phyloP scores from a whole-genome alignment of 805 yeast genomes.

The Candida pseudofarinosa region DNA sequence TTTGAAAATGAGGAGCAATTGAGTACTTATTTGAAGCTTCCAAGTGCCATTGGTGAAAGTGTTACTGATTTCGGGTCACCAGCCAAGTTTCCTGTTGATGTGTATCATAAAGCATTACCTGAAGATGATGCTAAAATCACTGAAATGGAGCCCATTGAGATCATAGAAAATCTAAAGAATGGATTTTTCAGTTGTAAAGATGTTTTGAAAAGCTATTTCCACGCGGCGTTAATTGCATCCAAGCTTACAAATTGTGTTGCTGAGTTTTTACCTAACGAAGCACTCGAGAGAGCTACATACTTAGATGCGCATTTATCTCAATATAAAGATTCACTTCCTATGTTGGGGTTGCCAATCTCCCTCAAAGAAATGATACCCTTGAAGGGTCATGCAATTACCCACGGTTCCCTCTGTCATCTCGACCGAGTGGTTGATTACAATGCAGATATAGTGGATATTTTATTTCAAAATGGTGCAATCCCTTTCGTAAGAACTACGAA shows the following conservation, averaged over 20 bases:
- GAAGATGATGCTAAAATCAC: constrained; percentile 11
- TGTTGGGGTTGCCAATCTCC: constrained; percentile 20
- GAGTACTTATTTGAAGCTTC: constrained; percentile 9
- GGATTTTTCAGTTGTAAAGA: constrained; percentile 10
- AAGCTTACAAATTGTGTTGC: constrained; percentile 14
- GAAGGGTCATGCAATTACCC: constrained; percentile 13
- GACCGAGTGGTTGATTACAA: constrained; percentile 13
- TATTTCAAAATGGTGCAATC: constrained; percentile 15
- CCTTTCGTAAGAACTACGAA: constrained; percentile 19
- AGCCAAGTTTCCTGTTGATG: constrained; percentile 15
- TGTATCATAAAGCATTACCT: constrained; percentile 11
- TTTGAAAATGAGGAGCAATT: constrained; percentile 7
- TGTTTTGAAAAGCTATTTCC: constrained; percentile 15
- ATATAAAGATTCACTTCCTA: constrained; percentile 2
- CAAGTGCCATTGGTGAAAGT: constrained; percentile 14
- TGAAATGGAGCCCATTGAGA: constrained; percentile 14
- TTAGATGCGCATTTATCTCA: constrained; percentile 12
- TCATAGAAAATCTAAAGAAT: constrained; percentile 10
- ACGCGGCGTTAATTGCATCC: constrained; percentile 17
- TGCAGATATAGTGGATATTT: constrained; percentile 14
- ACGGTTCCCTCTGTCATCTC: constrained; percentile 13
- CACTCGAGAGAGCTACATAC: constrained; percentile 12
- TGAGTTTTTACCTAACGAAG: constrained; percentile 14
- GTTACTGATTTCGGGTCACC: constrained; percentile 18
- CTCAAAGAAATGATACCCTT: constrained; percentile 20